These are phyloP conservation scores for Calocybe gambosa DNA, from an alignment of 1,284 basidiomycete species.

Conservation along the genomic window DNA sequence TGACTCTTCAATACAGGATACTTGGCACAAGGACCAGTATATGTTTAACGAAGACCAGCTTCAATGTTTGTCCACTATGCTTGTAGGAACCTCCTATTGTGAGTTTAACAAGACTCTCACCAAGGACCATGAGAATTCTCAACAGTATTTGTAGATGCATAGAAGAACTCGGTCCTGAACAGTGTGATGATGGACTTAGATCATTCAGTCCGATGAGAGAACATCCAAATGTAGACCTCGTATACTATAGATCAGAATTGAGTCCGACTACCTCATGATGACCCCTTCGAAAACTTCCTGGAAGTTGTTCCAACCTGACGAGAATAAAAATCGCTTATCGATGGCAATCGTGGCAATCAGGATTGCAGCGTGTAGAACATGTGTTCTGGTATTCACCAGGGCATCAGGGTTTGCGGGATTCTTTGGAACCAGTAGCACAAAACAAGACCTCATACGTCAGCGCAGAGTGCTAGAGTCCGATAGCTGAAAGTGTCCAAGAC, in stretches of 20 bases:
- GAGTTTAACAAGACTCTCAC: conserved; percentile 23
- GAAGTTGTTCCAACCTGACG: neutral
- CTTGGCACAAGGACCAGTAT: conserved; percentile 88
- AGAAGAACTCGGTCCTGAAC: conserved; percentile 5
- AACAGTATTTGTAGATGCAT: conserved; percentile 22
- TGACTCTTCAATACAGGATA: conserved; percentile 53
- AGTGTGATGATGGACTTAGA: neutral
- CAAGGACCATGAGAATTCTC: neutral
- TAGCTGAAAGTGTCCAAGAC: neutral
- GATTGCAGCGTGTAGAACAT: conserved; percentile 18
- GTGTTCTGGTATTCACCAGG: conserved; percentile 8
- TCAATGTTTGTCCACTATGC: conserved; percentile 80
- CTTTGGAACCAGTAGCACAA: conserved; percentile 4
- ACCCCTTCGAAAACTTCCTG: neutral
- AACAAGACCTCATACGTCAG: neutral
- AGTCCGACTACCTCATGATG: neutral
- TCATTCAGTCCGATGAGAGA: neutral
- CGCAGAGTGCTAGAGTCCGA: neutral
- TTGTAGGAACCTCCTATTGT: conserved; percentile 91
- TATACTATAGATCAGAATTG: neutral
- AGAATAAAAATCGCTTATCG: conserved; percentile 12
- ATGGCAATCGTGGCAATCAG: conserved; percentile 16
- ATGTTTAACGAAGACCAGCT: conserved; percentile 89
- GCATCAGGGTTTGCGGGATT: conserved; percentile 8
- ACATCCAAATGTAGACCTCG: neutral